phyloP scores from a whole-genome alignment of 2,329 filamentous ascomycete species.

The Colletotrichum karsti region DNA sequence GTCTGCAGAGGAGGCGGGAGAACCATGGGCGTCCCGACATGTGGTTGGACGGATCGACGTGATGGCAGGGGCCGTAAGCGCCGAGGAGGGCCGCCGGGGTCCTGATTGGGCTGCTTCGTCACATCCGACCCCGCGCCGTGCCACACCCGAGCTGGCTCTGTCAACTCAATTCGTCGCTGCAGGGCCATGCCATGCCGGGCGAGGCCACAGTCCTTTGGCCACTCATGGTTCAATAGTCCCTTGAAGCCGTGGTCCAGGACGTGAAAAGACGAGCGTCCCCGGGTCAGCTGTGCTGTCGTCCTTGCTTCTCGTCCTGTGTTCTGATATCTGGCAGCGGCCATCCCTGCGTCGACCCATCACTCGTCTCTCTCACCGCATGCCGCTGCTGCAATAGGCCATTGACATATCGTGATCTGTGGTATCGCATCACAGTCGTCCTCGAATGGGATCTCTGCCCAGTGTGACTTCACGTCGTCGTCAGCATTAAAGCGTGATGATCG shows the following conservation, averaged over 20 bases:
- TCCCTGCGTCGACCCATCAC: slow-evolving; percentile 20
- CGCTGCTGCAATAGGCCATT: slow-evolving; percentile 23
- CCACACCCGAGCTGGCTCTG: slow-evolving; percentile 22
- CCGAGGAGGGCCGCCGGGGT: slow-evolving; percentile 33
- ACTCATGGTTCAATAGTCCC: slow-evolving; percentile 10
- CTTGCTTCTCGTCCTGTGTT: slow-evolving; percentile 9
- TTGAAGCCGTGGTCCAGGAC: background rate
- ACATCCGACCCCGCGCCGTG: slow-evolving; percentile 30
- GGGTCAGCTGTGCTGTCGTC: background rate
- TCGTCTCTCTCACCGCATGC: slow-evolving; percentile 17
- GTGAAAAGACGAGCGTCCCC: slow-evolving; percentile 24
- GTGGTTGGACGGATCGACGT: slow-evolving; percentile 51
- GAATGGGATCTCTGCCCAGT: slow-evolving; percentile 23
- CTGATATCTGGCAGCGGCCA: background rate
- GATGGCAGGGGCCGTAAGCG: slow-evolving; percentile 48
- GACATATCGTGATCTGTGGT: background rate
- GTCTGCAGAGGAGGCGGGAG: slow-evolving; percentile 36
- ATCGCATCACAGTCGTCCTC: slow-evolving; percentile 16
- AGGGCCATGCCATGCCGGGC: slow-evolving; percentile 1
- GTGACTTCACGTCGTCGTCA: slow-evolving; percentile 22
- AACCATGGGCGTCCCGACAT: slow-evolving; percentile 30
- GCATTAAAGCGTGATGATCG: slow-evolving; percentile 25
- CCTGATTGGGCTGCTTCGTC: slow-evolving; percentile 35
- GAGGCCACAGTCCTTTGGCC: background rate
- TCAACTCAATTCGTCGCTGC: slow-evolving; percentile 28